Evolutionary conservation across 169 alveolate genomes (phyloP).

Genomic region (Plasmodium reichenowi): DNA sequence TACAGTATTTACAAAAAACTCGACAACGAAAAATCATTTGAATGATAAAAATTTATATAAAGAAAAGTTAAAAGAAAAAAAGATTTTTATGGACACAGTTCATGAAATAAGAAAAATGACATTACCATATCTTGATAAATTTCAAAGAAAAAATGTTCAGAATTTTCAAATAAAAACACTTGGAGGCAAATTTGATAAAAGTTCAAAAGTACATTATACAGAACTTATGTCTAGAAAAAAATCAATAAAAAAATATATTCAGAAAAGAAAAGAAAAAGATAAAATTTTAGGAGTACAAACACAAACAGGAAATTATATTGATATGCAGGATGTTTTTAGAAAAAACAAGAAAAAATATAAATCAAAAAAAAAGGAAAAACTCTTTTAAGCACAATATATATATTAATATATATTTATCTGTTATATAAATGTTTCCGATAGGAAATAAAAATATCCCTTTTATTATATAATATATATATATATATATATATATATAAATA

Average conservation of each 20-base stretch:
- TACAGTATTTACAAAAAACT: conserved; percentile 10
- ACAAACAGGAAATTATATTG: conserved; percentile 34
- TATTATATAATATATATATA: too few relatives aligned
- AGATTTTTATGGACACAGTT: conserved; percentile 38
- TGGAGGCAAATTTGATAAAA: conserved; percentile 67
- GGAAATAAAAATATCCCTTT: too few relatives aligned
- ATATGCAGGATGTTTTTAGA: conserved; percentile 54
- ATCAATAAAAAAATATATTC: conserved; percentile 79
- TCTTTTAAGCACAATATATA: conserved; percentile 1
- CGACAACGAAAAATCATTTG: conserved; percentile 35
- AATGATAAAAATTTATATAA: conserved; percentile 13
- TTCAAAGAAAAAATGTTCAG: conserved; percentile 66
- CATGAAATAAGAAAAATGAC: conserved; percentile 59
- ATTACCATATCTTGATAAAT: conserved; percentile 40
- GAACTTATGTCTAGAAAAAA: conserved; percentile 80
- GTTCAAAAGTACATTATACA: conserved; percentile 82
- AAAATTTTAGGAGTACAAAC: conserved; percentile 27
- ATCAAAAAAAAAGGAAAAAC: background rate
- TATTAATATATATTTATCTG: too few relatives aligned
- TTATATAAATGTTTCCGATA: too few relatives aligned
- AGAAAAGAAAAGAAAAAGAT: conserved; percentile 79
- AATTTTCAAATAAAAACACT: conserved; percentile 52
- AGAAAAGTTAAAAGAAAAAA: conserved; percentile 38
- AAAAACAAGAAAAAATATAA: conserved; percentile 21
- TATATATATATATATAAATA: too few relatives aligned